Percentiles rank a stretch among this genome's conserved stretches.
phyloP scores from a whole-genome alignment of 306 rosid species.

The Astragalus membranaceus region DNA sequence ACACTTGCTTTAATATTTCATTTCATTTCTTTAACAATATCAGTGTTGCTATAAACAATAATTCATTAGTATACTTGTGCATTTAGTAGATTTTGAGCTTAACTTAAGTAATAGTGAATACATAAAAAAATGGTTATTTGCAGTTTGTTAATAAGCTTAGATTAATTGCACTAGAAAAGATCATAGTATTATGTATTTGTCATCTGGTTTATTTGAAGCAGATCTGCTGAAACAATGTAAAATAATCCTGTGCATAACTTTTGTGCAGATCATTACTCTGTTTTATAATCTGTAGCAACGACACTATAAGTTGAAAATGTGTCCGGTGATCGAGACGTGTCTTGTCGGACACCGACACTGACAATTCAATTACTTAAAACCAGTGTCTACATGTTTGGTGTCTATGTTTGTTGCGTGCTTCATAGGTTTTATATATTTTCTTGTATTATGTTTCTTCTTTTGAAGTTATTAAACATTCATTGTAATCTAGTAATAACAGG shows the following conservation, averaged over 20 bases:
- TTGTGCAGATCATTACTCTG: too few species aligned
- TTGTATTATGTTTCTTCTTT: too few species aligned
- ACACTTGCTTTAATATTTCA: not conserved
- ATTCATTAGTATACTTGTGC: not conserved
- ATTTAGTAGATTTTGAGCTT: not conserved
- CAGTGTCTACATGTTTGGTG: too few species aligned
- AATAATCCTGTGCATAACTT: not conserved
- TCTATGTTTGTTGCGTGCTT: too few species aligned
- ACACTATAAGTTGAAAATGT: too few species aligned
- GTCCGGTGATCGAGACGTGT: too few species aligned
- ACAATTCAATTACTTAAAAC: too few species aligned
- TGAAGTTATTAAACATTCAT: too few species aligned
- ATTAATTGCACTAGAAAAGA: not conserved
- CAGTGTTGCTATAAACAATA: not conserved
- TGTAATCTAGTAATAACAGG: too few species aligned
- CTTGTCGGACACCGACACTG: too few species aligned
- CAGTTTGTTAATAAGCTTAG: not conserved
- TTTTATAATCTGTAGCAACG: too few species aligned
- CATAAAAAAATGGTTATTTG: not conserved
- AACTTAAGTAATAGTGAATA: not conserved
- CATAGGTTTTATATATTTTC: too few species aligned
- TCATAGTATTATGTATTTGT: not conserved
- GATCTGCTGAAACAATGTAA: not conserved
- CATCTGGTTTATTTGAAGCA: not conserved
- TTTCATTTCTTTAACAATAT: conserved; percentile 3